A percentile compares a stretch with the other conserved stretches of the same genome.
phyloP scores from a whole-genome alignment of 768 basidiomycete species.

The Tulasnella sp. region DNA sequence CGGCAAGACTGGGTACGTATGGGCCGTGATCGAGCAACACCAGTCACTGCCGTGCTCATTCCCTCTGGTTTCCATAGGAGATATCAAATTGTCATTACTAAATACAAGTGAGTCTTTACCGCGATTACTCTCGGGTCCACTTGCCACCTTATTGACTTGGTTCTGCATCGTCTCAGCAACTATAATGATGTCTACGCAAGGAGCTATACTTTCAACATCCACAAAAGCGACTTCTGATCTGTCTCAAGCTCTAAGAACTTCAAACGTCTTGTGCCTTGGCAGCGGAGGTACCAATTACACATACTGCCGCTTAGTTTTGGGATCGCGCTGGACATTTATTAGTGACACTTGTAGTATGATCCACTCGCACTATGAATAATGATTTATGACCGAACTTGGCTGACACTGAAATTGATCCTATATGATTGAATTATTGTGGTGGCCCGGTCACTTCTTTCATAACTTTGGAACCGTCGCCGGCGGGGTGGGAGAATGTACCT shows the following conservation, averaged over 20 bases:
- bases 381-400: background rate
- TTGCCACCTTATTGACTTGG: background rate
- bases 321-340: background rate
- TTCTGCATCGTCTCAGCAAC: background rate
- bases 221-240: background rate
- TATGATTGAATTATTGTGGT: background rate
- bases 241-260: background rate
- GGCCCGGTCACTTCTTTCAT: background rate
- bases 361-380: background rate
- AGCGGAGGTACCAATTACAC: background rate
- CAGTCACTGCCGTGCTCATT: background rate
- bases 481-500: too few relatives aligned
- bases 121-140: background rate
- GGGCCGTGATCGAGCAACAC: background rate
- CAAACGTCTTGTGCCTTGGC: background rate
- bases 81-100: background rate
- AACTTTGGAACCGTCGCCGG: too few relatives aligned
- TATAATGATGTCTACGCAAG: background rate
- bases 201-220: background rate
- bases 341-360: background rate
- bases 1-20: background rate
- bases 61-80: background rate
- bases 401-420: background rate
- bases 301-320: background rate
- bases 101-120: background rate